Conservation (phyloP, 2,329 filamentous ascomycete species). For the Didymella pinodella region DNA sequence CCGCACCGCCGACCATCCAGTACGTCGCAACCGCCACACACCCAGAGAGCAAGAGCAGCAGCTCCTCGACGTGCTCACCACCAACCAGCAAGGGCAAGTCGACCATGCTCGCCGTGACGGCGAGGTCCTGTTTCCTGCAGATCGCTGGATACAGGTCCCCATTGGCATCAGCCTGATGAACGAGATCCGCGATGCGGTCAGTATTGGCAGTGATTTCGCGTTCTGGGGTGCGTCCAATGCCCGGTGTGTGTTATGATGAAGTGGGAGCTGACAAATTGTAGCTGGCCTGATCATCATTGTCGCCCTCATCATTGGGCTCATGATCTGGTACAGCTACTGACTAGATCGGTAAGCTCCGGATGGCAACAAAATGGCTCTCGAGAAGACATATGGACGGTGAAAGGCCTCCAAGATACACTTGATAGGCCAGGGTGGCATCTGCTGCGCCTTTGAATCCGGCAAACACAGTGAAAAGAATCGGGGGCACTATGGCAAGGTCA, state of each 20-base stretch:
- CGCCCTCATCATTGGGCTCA: background rate
- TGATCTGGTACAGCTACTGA: background rate
- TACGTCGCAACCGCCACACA: background rate
- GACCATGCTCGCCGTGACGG: no score
- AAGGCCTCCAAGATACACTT: background rate
- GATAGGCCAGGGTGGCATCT: background rate
- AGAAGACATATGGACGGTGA: background rate
- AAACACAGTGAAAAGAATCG: slow-evolving; percentile 6
- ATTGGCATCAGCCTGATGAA: slow-evolving; percentile 5
- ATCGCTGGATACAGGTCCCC: slow-evolving; percentile 1
- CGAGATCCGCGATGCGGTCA: slow-evolving; percentile 9
- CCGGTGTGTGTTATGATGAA: no score
- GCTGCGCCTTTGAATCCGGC: slow-evolving; percentile 2
- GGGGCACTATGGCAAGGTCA: background rate
- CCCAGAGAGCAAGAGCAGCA: background rate
- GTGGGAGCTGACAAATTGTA: background rate
- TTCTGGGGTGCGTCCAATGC: slow-evolving; percentile 8
- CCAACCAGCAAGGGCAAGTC: no score
- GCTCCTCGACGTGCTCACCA: background rate
- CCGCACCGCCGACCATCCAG: background rate
- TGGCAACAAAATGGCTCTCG: background rate
- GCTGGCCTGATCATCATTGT: slow-evolving; percentile 2
- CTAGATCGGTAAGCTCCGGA: background rate
- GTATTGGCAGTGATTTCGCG: slow-evolving; percentile 2
- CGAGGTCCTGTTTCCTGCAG: no score